phyloP scores from a whole-genome alignment of 169 alveolate genomes.

The Plasmodium billcollinsi region DNA sequence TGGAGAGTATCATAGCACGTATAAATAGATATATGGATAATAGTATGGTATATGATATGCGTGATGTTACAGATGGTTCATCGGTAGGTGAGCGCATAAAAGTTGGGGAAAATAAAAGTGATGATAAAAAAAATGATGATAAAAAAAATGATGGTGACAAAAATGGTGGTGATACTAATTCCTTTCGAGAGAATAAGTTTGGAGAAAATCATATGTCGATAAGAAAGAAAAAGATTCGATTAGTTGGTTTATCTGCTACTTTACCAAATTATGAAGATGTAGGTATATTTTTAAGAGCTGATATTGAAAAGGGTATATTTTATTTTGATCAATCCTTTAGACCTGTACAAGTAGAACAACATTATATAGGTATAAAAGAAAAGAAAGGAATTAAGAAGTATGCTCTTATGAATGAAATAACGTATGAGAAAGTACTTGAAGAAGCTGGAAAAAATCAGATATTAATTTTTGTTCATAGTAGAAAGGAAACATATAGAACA shows the following conservation, averaged over 20 bases:
- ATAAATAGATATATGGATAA: constrained; percentile 92
- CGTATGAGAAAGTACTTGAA: constrained; percentile 93
- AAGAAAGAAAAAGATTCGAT: constrained; percentile 54
- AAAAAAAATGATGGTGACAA: background rate
- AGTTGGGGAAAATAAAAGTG: too few species aligned
- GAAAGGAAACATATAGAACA: constrained; percentile 99
- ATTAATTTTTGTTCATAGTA: constrained; percentile 98
- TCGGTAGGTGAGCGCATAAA: constrained; percentile 85
- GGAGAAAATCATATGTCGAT: background rate
- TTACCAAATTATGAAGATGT: constrained; percentile 99
- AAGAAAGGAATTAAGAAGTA: constrained; percentile 97
- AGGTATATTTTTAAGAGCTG: constrained; percentile 97
- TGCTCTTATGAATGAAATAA: constrained; percentile 96
- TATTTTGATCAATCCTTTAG: constrained; percentile 97
- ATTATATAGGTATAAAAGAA: constrained; percentile 98
- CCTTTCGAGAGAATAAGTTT: too few species aligned
- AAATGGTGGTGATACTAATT: too few species aligned
- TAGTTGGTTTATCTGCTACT: constrained; percentile 99
- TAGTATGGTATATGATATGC: constrained; percentile 78
- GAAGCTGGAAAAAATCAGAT: constrained; percentile 91
- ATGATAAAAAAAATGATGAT: too few species aligned
- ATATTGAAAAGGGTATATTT: constrained; percentile 93
- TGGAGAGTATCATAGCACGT: constrained; percentile 99
- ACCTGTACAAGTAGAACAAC: constrained; percentile 98
- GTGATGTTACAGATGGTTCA: constrained; percentile 10